These are phyloP conservation scores for Colletotrichum tropicicola DNA, from an alignment of 2,329 filamentous ascomycete genomes.

Conservation along the genomic window DNA sequence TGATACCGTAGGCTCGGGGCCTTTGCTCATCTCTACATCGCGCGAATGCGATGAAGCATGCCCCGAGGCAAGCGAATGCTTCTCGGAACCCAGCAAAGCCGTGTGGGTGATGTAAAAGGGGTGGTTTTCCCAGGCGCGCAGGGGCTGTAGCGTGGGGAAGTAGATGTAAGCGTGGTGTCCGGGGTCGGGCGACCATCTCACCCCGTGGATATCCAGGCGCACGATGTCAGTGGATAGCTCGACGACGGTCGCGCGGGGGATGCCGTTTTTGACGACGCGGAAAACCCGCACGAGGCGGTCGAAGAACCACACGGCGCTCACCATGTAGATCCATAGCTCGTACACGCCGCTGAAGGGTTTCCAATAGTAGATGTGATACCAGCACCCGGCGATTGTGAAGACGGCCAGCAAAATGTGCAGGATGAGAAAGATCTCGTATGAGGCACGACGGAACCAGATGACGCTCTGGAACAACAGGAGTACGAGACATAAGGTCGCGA, in stretches of 20 bases:
- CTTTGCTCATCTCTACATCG: background rate
- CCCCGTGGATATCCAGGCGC: constrained; percentile 50
- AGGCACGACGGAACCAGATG: constrained; percentile 42
- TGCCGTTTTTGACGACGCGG: constrained; percentile 47
- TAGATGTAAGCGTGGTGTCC: constrained; percentile 55
- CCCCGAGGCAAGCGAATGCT: too few species aligned
- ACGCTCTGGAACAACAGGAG: constrained; percentile 38
- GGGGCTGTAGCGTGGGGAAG: constrained; percentile 54
- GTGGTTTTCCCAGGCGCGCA: constrained; percentile 60
- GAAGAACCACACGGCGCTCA: constrained; percentile 42
- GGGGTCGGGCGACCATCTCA: constrained; percentile 43
- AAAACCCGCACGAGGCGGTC: constrained; percentile 53
- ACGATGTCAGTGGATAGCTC: constrained; percentile 42
- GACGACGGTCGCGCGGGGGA: constrained; percentile 45
- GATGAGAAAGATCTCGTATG: constrained; percentile 52
- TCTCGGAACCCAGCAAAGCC: too few species aligned
- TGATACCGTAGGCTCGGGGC: too few species aligned
- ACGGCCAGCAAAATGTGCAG: constrained; percentile 48
- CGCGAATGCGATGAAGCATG: too few species aligned
- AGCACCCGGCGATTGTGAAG: constrained; percentile 48
- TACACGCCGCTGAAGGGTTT: constrained; percentile 48
- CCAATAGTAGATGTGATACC: constrained; percentile 44
- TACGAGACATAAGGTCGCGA: constrained; percentile 44
- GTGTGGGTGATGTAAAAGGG: constrained; percentile 54
- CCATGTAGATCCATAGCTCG: constrained; percentile 49